Base-by-base conservation (phyloP, 495 filamentous ascomycete genomes). In the Monascus purpureus region DNA sequence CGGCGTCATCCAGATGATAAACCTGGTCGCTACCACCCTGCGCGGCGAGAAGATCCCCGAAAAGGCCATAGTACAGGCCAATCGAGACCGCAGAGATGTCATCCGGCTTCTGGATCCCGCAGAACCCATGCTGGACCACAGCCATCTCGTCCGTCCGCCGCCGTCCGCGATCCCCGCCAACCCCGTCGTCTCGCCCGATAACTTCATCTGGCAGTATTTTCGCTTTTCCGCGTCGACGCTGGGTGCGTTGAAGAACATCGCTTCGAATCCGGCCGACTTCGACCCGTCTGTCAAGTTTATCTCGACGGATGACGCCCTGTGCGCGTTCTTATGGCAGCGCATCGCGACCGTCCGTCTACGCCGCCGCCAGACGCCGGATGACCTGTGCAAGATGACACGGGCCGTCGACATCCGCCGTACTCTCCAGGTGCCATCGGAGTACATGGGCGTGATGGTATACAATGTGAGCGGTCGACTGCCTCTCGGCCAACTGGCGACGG, bases 231-330 rank as follows among this genome's bases (percentile, higher is more conserved):
- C 33, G 13, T 25, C 27, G 0, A 41, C 29, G 8, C 27, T 49
- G 18, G 32, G 23, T 14, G 15, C 15, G n/a, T 15, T 39, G 2
- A 39, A 39, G 20, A 25, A 35, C 8, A 11, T 35, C 6, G 37
- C 37, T 6, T 35, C 23, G 23, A 2, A 28, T 4, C 13, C 17
- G 2, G 25, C 9, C 3, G 28, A 28, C 0, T 35, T 25, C 14
- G 31, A 31, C 7, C 25, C n/a, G 1, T n/a, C n/a, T 15, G 17
- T 15, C 9, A 23, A 32, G 29, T 56, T 31, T 35, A 32, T 64
- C 16, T 60, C 61, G 6, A 68, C 61, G 12, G 56, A 70, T 32
- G 68, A 72, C 37, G 49, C 57, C 14, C 45, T 72, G 13, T 63
- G 39, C 29, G 61, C 65, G 22, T 61, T 67, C 13, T 43, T 64